phyloP scores from a whole-genome alignment of 345 rosid genomes.

The Linum lewisii region DNA sequence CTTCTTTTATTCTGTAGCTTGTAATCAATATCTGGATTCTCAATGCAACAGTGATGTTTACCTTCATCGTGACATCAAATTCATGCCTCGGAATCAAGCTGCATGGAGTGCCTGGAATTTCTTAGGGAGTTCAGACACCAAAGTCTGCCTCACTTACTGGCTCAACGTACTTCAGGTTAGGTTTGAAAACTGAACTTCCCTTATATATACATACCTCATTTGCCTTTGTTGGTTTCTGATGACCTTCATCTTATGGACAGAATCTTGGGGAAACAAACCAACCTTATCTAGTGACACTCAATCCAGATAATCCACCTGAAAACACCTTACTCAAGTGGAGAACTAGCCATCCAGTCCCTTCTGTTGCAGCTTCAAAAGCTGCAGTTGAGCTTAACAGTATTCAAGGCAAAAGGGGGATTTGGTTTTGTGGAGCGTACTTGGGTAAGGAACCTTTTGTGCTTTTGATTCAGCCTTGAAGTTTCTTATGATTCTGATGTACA shows the following conservation, averaged over 20 bases:
- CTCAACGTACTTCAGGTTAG: conserved; percentile 95
- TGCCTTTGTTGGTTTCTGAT: conserved; percentile 5
- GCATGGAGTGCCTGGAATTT: conserved; percentile 98
- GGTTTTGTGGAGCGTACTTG: conserved; percentile 94
- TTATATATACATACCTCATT: background rate
- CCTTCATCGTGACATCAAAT: conserved; percentile 64
- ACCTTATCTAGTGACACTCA: conserved; percentile 75
- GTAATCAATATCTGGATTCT: background rate
- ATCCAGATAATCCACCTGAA: conserved; percentile 58
- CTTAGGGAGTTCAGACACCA: conserved; percentile 54
- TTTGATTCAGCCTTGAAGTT: background rate
- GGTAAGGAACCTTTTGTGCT: conserved; percentile 24
- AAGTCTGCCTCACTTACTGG: conserved; percentile 88
- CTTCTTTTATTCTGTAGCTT: no score
- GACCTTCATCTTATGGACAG: conserved; percentile 29
- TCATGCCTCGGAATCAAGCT: conserved; percentile 72
- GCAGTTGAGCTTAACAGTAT: conserved; percentile 57
- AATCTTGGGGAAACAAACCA: conserved; percentile 55
- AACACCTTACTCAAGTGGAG: conserved; percentile 63
- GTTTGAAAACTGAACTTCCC: conserved; percentile 21
- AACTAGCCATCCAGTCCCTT: conserved; percentile 88
- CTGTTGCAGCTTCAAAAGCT: conserved; percentile 77
- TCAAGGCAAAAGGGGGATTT: conserved; percentile 75
- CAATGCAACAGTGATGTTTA: conserved; percentile 50
- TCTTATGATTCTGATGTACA: background rate